These are phyloP conservation scores for Penicillium aurantiogriseum DNA, from an alignment of 2,329 filamentous ascomycete species.

Conservation along the genomic window DNA sequence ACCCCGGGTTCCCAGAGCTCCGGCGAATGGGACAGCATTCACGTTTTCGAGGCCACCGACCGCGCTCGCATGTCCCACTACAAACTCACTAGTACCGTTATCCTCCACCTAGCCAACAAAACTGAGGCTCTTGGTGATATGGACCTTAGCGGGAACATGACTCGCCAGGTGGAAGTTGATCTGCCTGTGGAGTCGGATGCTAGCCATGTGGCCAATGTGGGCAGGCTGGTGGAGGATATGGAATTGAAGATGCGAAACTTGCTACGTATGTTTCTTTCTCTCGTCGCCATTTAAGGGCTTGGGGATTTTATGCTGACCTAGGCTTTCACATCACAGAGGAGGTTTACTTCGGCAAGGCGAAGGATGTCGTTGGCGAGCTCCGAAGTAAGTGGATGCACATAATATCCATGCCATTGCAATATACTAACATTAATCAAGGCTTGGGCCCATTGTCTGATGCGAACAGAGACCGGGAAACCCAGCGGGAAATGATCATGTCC, in stretches of 20 bases:
- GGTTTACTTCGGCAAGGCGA: conserved; percentile 99
- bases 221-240: conserved; percentile 95
- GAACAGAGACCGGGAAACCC: conserved; percentile 77
- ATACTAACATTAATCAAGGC: conserved; percentile 39
- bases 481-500: conserved; percentile 78
- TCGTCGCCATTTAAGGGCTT: neutral
- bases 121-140: conserved; percentile 72
- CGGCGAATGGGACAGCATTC: conserved; percentile 95
- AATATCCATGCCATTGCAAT: neutral
- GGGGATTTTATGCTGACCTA: conserved; percentile 17
- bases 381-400: conserved; percentile 59
- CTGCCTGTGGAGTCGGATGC: conserved; percentile 84
- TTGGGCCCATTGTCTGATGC: conserved; percentile 79
- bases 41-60: conserved; percentile 96
- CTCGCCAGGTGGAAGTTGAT: conserved; percentile 90
- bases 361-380: conserved; percentile 95
- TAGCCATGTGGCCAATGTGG: conserved; percentile 93
- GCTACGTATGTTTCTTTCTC: conserved; percentile 54
- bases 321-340: conserved; percentile 58
- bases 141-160: conserved; percentile 97
- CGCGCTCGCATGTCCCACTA: conserved; percentile 90
- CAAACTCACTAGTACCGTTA: conserved; percentile 96
- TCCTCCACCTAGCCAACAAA: conserved; percentile 76
- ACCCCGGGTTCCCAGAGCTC: conserved; percentile 64
- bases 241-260: conserved; percentile 99